Conservation (phyloP, 306 rosid genomes). For the Fragaria iinumae region DNA sequence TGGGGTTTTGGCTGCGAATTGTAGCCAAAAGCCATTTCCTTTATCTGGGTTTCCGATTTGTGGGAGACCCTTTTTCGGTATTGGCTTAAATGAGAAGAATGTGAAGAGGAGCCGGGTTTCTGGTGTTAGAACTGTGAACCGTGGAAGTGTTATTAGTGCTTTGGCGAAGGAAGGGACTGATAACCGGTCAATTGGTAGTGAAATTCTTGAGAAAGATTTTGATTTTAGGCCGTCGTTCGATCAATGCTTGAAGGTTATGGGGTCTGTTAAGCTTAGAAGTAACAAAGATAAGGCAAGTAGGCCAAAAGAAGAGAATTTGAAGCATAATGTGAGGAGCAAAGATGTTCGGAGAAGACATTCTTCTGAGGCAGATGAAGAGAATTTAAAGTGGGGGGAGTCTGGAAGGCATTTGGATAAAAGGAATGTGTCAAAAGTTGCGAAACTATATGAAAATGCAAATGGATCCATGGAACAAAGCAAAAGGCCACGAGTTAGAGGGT, state of each 20-base stretch:
- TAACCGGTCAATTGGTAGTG: constrained; percentile 31
- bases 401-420: constrained; percentile 21
- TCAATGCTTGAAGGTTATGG: constrained; percentile 80
- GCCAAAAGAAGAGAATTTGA: constrained; percentile 29
- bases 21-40: constrained; percentile 25
- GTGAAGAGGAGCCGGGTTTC: constrained; percentile 19
- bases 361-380: constrained; percentile 30
- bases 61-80: constrained; percentile 35
- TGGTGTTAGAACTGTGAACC: constrained; percentile 22
- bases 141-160: constrained; percentile 36
- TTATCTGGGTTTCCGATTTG: constrained; percentile 33
- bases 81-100: constrained; percentile 28
- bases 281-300: constrained; percentile 31
- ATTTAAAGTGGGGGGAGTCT: constrained; percentile 15
- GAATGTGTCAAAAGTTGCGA: constrained; percentile 25
- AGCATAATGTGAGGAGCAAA: constrained; percentile 23
- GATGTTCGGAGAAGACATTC: constrained; percentile 22
- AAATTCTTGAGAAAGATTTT: constrained; percentile 41
- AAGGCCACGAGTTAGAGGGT: constrained; percentile 23
- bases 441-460: constrained; percentile 21
- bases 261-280: constrained; percentile 44
- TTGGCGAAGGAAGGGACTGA: constrained; percentile 39
- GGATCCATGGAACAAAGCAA: constrained; percentile 17
- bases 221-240: constrained; percentile 79
- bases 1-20: constrained; percentile 29